phyloP scores from a whole-genome alignment of 139 green algal genomes.

The Chlamydomonas sp. region DNA sequence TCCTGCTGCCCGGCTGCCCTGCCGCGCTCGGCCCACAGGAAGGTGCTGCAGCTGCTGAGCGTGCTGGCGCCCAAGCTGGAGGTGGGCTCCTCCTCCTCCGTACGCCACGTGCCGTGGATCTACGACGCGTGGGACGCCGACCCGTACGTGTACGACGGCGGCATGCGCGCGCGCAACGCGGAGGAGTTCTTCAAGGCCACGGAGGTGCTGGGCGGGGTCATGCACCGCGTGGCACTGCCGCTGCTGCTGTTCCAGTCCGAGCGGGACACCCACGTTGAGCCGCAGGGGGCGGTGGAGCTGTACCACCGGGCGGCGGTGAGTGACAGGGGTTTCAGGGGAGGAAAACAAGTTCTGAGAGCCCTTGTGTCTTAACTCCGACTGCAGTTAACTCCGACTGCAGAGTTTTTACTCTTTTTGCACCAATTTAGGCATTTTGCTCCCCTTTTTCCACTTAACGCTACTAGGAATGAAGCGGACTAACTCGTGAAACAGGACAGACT shows the following conservation, averaged over 20 bases:
- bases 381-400: no score
- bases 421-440: no score
- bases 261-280: slow-evolving; percentile 57
- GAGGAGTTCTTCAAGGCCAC: slow-evolving; percentile 65
- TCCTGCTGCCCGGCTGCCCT: slow-evolving; percentile 32
- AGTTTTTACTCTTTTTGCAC: no score
- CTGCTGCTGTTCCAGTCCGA: slow-evolving; percentile 73
- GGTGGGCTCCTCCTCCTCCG: slow-evolving; percentile 50
- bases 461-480: no score
- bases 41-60: slow-evolving; percentile 55
- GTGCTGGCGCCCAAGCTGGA: slow-evolving; percentile 46
- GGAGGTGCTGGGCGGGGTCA: slow-evolving; percentile 41
- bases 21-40: slow-evolving; percentile 26
- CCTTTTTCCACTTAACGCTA: no score
- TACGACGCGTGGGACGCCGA: slow-evolving; percentile 61
- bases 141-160: slow-evolving; percentile 16
- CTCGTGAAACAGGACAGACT: no score
- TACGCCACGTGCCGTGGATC: slow-evolving; percentile 63
- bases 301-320: slow-evolving; percentile 14
- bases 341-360: no score
- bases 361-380: no score
- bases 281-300: slow-evolving; percentile 9
- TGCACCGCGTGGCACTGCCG: slow-evolving; percentile 55
- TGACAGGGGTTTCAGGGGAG: not conserved
- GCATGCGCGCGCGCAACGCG: slow-evolving; percentile 7